These are phyloP conservation scores for Aspergillus jensenii DNA, from an alignment of 2,329 filamentous ascomycete species.

Conservation along the genomic window DNA sequence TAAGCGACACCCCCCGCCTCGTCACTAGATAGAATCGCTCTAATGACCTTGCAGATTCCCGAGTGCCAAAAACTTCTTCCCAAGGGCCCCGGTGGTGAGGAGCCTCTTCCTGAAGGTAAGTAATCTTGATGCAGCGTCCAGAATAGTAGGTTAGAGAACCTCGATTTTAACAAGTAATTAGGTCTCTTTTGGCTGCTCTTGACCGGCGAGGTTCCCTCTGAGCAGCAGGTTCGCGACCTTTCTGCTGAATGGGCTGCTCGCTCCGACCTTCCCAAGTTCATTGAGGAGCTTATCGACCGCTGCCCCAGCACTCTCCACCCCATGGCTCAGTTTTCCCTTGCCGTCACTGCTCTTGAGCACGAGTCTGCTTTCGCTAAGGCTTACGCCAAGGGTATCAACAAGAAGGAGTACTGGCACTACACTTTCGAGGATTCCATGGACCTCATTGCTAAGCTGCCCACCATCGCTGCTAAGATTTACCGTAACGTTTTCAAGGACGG, in stretches of 20 bases:
- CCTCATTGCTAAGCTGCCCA: slow-evolving; percentile 98
- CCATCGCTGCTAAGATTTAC: slow-evolving; percentile 97
- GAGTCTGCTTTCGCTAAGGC: slow-evolving; percentile 97
- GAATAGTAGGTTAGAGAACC: background rate
- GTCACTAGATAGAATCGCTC: slow-evolving; percentile 6
- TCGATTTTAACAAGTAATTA: slow-evolving; percentile 29
- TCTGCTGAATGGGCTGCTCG: slow-evolving; percentile 99
- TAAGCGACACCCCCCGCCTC: slow-evolving; percentile 35
- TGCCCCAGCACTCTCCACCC: slow-evolving; percentile 98
- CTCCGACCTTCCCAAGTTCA: slow-evolving; percentile 93
- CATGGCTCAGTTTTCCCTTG: slow-evolving; percentile 99
- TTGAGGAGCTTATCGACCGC: slow-evolving; percentile 99
- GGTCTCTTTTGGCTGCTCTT: slow-evolving; percentile 99
- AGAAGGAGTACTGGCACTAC: slow-evolving; percentile 99
- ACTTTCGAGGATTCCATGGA: slow-evolving; percentile 99
- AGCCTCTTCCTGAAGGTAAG: slow-evolving; percentile 90
- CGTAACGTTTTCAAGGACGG: slow-evolving; percentile 99
- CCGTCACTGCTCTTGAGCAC: slow-evolving; percentile 96
- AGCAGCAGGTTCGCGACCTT: slow-evolving; percentile 97
- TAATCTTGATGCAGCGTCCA: background rate
- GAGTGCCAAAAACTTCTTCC: slow-evolving; percentile 97
- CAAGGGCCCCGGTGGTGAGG: slow-evolving; percentile 93
- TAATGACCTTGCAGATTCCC: slow-evolving; percentile 64
- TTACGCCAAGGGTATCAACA: slow-evolving; percentile 98
- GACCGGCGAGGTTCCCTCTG: slow-evolving; percentile 94